phyloP scores from a whole-genome alignment of 495 filamentous ascomycete genomes.

The Acidiella bohemica region DNA sequence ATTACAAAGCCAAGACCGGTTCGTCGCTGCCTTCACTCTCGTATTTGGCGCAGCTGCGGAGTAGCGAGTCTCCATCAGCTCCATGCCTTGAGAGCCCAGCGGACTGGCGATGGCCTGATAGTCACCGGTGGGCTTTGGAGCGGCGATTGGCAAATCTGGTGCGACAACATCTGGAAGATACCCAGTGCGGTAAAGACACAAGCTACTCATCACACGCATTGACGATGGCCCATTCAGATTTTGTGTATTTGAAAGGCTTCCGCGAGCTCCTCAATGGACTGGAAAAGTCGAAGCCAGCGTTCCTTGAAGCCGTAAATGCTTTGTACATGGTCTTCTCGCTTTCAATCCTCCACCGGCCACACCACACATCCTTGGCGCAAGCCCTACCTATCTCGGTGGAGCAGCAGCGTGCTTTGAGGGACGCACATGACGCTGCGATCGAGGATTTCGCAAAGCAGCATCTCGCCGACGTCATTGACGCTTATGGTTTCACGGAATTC shows the following conservation, averaged over 20 bases:
- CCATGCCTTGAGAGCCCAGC: not conserved
- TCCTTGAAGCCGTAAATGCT: slow-evolving; percentile 3
- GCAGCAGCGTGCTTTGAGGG: slow-evolving; percentile 2
- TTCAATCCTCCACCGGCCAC: slow-evolving; percentile 8
- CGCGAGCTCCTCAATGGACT: slow-evolving; percentile 1
- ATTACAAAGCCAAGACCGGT: slow-evolving; percentile 5
- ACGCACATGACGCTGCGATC: slow-evolving; percentile 1
- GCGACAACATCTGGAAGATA: slow-evolving; percentile 9
- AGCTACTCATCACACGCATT: slow-evolving; percentile 11
- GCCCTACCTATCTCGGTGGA: slow-evolving; percentile 3
- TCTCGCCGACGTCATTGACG: slow-evolving; percentile 7
- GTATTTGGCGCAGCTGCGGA: not conserved
- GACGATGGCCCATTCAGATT: slow-evolving; percentile 15
- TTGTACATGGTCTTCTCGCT: slow-evolving; percentile 8
- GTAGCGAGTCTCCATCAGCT: not conserved
- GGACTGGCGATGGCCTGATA: slow-evolving; percentile 10
- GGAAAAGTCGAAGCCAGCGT: not conserved
- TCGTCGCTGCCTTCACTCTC: slow-evolving; percentile 3
- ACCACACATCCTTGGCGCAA: slow-evolving; percentile 7
- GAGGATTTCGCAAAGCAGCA: slow-evolving; percentile 7
- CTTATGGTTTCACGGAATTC: slow-evolving; percentile 14
- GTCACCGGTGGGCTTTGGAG: slow-evolving; percentile 10
- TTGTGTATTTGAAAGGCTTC: slow-evolving; percentile 17
- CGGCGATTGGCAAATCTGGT: slow-evolving; percentile 5
- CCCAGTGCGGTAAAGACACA: slow-evolving; percentile 9